phyloP scores from a whole-genome alignment of 2,329 filamentous ascomycete genomes.

The Phialemonium atrogriseum region DNA sequence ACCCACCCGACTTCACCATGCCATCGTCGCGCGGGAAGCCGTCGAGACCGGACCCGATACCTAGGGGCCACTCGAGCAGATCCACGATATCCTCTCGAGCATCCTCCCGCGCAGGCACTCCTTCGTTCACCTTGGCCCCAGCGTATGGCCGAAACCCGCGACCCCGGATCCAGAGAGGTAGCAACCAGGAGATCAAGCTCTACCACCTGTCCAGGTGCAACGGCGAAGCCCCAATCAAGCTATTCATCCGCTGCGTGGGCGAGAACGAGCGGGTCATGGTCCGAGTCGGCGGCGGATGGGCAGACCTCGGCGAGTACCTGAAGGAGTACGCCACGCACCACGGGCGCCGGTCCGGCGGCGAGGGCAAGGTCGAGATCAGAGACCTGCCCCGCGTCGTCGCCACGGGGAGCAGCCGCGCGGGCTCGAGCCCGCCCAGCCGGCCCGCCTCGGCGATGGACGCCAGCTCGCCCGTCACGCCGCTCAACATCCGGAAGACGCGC shows the following conservation, averaged over 20 bases:
- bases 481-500: slow-evolving; percentile 47
- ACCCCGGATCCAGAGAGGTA: slow-evolving; percentile 36
- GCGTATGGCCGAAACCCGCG: slow-evolving; percentile 41
- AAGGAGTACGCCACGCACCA: slow-evolving; percentile 92
- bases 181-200: slow-evolving; percentile 75
- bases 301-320: slow-evolving; percentile 88
- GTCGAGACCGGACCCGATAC: slow-evolving; percentile 30
- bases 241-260: slow-evolving; percentile 88
- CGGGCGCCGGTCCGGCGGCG: slow-evolving; percentile 53
- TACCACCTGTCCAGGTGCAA: slow-evolving; percentile 85
- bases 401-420: slow-evolving; percentile 16
- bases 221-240: slow-evolving; percentile 81
- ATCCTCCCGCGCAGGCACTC: slow-evolving; percentile 49
- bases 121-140: slow-evolving; percentile 63
- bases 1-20: slow-evolving; percentile 48
- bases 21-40: slow-evolving; percentile 26
- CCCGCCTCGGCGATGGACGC: slow-evolving; percentile 28
- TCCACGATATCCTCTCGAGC: slow-evolving; percentile 25
- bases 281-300: slow-evolving; percentile 95
- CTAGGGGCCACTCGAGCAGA: slow-evolving; percentile 40
- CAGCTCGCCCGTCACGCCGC: slow-evolving; percentile 31
- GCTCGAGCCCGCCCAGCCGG: slow-evolving; percentile 25
- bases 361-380: slow-evolving; percentile 50
- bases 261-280: slow-evolving; percentile 95
- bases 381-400: slow-evolving; percentile 32